Evolutionary conservation across 768 basidiomycete species (phyloP), one percentile per base, ranked within the genome.

Genomic region (Lactifluus pinguis): DNA sequence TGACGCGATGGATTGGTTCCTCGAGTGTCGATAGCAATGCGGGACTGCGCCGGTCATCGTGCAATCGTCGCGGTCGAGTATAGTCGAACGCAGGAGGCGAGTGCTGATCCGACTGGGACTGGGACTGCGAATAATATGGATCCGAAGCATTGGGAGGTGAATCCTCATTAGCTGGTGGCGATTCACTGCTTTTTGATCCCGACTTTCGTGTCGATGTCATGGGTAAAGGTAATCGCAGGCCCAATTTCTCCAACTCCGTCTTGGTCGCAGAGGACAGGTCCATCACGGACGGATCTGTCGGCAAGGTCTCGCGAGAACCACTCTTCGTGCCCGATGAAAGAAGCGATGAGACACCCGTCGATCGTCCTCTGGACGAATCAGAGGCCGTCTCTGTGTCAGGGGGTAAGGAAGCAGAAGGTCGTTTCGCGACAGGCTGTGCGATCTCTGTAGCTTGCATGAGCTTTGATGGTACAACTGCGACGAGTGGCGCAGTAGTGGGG

Each of bases 1-100:
- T 77, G 1, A 97, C 81, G 57, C 84, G 80, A 70, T 80, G 84
- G 44, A 97, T 81, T 3, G 95, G 95, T 50, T 92, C 87, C 36
- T 80, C 78, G 63, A 86, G 83, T 39, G 77, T 76, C 48, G 83
- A 83, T 61, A 91, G 72, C 49, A 77, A 74, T 17, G 79, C 78
- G 4, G 92, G 89, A 13, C 81, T 81, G 45, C 59, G 62, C 42
- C 70, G 67, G 30, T 74, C 73, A 45, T 68, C 71, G 67, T 88
- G 83, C 57, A 89, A 73, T 59, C 74, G 73, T 39, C 89, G 76
- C 17, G 89, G 89, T 54, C 79, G 74, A 66, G 82, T 81, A 68
- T 84, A 86, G 63, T 87, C 82, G 66, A 82, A 76, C 38, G 68
- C 62, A 55, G 57, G 63, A 34, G 59, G 59, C 6, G 63, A 65